Base-by-base conservation (phyloP, 2,329 filamentous ascomycete species). In the Colletotrichum somersetense region DNA sequence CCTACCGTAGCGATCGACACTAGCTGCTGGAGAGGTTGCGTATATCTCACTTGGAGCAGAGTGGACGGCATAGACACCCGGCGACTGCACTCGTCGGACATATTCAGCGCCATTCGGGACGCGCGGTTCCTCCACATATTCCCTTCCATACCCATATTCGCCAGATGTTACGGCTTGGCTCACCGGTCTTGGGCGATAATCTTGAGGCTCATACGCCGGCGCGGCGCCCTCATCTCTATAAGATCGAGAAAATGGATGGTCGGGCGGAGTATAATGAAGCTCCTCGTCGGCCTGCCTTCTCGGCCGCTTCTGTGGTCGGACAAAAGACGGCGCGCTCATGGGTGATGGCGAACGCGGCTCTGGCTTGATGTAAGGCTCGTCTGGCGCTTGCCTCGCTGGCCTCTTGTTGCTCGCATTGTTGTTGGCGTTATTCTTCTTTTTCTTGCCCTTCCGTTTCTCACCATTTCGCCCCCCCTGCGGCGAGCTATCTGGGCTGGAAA, bases 311-410 rank as follows among this genome's bases (percentile, higher is more conserved):
- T 82, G 83, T 12, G 89, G 87, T 61, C 89, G 85, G 42, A 84
- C 79, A 72, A 86, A 85, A n/a, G 87, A 83, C 26, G 85, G 85
- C 23, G 85, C 85, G 72, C 82, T 82, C 62, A 91, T 79, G 11
- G 89, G 90, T 8, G 90, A 91, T 1, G 88, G 87, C 2, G 91
- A 92, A 59, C 84, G 85, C n/a, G 90, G 90, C 77, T 92, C 91
- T 33, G 86, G 82, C 77, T 92, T 92, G 76, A 92, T 91, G 74
- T 86, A 85, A 85, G 48, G 79, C 80, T 63, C 84, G 53, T 87
- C 86, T 62, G 79, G 82, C 78, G 80, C 84, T 82, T 84, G 84
- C 76, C 80, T 83, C 72, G 88, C 88, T 53, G 84, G 84, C 81
- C 84, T 86, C 75, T 84, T 85, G 78, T 86, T 84, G 56, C 86